Evolutionary conservation across 495 filamentous ascomycete genomes (phyloP).

Genomic region (Penicillium egyptiacum): DNA sequence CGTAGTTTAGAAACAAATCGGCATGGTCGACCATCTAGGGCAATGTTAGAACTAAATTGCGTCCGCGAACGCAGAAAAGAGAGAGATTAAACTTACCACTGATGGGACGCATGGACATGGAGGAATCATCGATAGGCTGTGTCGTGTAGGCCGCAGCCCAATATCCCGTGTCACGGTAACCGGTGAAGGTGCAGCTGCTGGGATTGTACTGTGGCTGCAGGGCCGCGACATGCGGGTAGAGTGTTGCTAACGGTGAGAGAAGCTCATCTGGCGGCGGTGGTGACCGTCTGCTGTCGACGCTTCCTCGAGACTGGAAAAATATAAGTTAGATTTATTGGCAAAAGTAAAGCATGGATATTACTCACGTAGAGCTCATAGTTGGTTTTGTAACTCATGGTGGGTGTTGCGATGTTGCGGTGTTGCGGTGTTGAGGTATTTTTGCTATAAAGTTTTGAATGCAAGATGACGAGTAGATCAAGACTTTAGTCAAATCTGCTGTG

Average conservation of each 20-base stretch:
- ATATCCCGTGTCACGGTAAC: slow-evolving; percentile 39
- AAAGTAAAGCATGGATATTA: slow-evolving; percentile 3
- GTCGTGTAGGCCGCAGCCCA: slow-evolving; percentile 42
- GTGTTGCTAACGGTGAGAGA: slow-evolving; percentile 38
- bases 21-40: slow-evolving; percentile 22
- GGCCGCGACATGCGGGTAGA: slow-evolving; percentile 45
- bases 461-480: not conserved
- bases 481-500: slow-evolving; percentile 1
- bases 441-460: slow-evolving; percentile 1
- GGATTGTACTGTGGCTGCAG: slow-evolving; percentile 41
- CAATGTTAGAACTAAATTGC: not conserved
- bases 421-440: not conserved
- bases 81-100: slow-evolving; percentile 27
- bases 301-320: slow-evolving; percentile 24
- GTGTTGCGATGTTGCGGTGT: not conserved
- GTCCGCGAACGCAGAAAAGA: not conserved
- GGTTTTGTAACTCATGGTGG: slow-evolving; percentile 44
- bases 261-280: slow-evolving; percentile 35
- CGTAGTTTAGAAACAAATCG: slow-evolving; percentile 37
- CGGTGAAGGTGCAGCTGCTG: slow-evolving; percentile 39
- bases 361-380: slow-evolving; percentile 49
- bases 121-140: slow-evolving; percentile 26
- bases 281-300: slow-evolving; percentile 30
- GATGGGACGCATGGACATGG: slow-evolving; percentile 19
- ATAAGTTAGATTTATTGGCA: not conserved